Evolutionary conservation across 2,329 filamentous ascomycete species (phyloP), one percentile per base, ranked within the genome.

Genomic region (Fusarium pseudoanthophilum): DNA sequence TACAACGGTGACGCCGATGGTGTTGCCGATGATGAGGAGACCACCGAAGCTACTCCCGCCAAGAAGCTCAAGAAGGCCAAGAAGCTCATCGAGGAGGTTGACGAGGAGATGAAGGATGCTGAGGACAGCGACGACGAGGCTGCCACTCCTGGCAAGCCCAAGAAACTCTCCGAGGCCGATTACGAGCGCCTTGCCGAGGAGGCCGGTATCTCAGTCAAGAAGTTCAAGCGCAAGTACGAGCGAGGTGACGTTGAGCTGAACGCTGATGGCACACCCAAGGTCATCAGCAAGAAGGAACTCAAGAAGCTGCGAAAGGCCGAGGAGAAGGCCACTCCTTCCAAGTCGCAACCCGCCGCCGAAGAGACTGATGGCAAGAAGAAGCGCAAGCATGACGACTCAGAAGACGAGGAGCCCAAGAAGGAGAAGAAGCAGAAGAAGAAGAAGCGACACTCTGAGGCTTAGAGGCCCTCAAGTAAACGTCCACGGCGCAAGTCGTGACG

Each of bases 1-100:
- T 99, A 99, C 88, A 98, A 98, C 83, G 88, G 90, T 55, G 95
- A 98, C 80, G 96, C 94, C 60, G 96, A 99, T 83, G 95, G 95
- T 72, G 85, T 98, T 58, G 90, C 89, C 24, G 87, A 91, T 57
- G 90, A 89, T 20, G 88, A 91, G 43, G 87, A 86, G 34, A 80
- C 81, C 74, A 83, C 84, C 55, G 82, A 79, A 28, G 79, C 80
- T 60, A 77, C 82, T 21, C 68, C 76, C 20, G 81, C 78, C 45
- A 80, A 80, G 70, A 80, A 80, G 69, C 75, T 78, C 67, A 82
- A 80, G 74, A 82, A 82, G 76, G 79, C 80, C 21, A 84, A 86
- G 72, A 83, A 87, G 79, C 81, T 82, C 42, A 82, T 83, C 46
- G 80, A 82, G 68, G 80, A 83, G 67, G 81, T 85, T 34, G 81